These are phyloP conservation scores for Hymenochaete sp. DNA, from an alignment of 1,284 basidiomycete genomes.

Conservation along the genomic window DNA sequence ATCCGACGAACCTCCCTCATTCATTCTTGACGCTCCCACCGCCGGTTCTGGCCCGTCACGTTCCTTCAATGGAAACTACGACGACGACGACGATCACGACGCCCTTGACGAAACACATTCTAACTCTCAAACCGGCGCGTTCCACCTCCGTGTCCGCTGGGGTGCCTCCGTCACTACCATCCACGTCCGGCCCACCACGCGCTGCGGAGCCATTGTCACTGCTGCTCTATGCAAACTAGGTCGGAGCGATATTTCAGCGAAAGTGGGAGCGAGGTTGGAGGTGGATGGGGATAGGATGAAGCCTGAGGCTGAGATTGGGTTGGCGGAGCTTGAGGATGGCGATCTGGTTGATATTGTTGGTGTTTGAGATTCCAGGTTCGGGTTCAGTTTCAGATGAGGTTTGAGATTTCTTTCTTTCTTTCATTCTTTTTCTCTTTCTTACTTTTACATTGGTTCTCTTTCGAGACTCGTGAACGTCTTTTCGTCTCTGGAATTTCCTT, in stretches of 20 bases:
- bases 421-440: background rate
- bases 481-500: too few relatives aligned
- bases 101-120: too few relatives aligned
- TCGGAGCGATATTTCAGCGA: conserved; percentile 21
- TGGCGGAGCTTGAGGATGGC: conserved; percentile 65
- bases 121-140: conserved; percentile 39
- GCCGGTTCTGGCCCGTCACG: conserved; percentile 18
- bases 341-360: conserved; percentile 67
- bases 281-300: conserved; percentile 64
- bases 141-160: conserved; percentile 56
- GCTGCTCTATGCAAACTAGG: conserved; percentile 50
- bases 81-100: conserved; percentile 22
- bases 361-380: too few relatives aligned
- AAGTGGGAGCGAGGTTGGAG: conserved; percentile 42
- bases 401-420: too few relatives aligned
- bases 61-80: conserved; percentile 34
- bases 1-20: conserved; percentile 2
- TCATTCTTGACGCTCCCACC: background rate
- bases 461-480: too few relatives aligned
- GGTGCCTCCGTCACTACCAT: conserved; percentile 45
- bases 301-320: conserved; percentile 46
- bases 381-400: too few relatives aligned
- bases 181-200: conserved; percentile 63
- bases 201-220: conserved; percentile 61
- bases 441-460: too few relatives aligned